Base-by-base conservation (phyloP, 1,284 basidiomycete species). In the Trametes versicolor region DNA sequence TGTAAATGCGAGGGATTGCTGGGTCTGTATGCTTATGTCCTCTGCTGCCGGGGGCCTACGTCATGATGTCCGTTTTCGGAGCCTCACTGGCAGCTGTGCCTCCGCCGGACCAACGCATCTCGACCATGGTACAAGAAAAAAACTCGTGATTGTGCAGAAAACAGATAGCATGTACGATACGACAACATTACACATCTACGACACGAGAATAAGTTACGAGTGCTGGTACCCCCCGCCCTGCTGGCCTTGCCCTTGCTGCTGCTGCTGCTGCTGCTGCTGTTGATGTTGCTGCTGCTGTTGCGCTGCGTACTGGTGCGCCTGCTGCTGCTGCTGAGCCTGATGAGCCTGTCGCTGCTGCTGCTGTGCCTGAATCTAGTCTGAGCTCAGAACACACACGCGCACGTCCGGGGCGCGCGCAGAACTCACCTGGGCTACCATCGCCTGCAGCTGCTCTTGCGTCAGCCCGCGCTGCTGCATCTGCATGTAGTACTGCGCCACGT, bases 371-470 rank as follows among this genome's bases (percentile, higher is more conserved):
- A 58, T 34, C 49, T 52, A 15, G 6, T 34, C 39, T 58, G 39
- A 52, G 55, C n/a, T 47, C 49, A 53, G 34, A 39, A 9, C 45
- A 15, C 8, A 48, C 36, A 48, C 36, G 23, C 34, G n/a, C 41
- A 37, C 32, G 13, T 15, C 7, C 17, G n/a, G 12, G 19, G 8
- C 8, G 21, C 10, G 9, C n/a, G n/a, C 19, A 2, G 25, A 23
- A 63, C 65, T n/a, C 45, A 66, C 65, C 61, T 66, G 65, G 1
- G 61, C 63, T 12, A 70, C 63, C 45, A 74, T 37, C 6, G 63
- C 67, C 19, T 70, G 66, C 45, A 72, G 51, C 60, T 71, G 72
- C 32, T 73, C 69, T 10, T 60, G 49, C 12, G 69, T 65, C 25
- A 70, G 27, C 47, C 64, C 65, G 1, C 62, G 59, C 51, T 64